Base-by-base conservation (phyloP, 2,329 filamentous ascomycete genomes). In the Lachnellula willkommii region DNA sequence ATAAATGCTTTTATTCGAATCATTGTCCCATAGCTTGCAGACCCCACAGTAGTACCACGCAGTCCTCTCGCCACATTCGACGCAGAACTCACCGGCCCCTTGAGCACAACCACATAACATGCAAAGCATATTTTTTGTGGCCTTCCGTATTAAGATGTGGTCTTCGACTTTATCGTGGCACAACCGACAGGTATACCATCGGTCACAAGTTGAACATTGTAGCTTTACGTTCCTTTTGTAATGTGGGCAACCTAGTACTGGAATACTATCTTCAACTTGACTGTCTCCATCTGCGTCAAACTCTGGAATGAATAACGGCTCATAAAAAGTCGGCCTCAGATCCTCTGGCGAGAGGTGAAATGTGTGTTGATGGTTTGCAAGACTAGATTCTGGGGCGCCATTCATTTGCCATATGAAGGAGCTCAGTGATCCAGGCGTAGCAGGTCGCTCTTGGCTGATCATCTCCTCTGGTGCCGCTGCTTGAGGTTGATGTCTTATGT, bases 21-120 rank as follows among this genome's bases (percentile, higher is more conserved):
- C 89, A 67, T 97, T 91, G 68, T 97, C 93, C 94, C 94, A 99
- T 1, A 99, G 79, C 73, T 96, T 96, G 78, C 94, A 99, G 54
- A 94, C 88, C 53, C 84, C 82, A 74, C 94, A 99, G 70, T 95
- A 99, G 71, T 97, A 97, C 67, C 88, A 88, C 12, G 93, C 91
- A 6, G 90, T 83, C 56, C 84, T 82, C 63, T 85, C 83, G 17
- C 85, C 87, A 69, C 94, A 99, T 54, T 83, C 79, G 50, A 80
- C 77, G 70, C 94, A 99, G 51, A 83, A 79, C 60, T 95, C 90
- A 32, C 83, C 84, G 3, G 89, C 92, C 55, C 82, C 82, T 66
- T 99, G 94, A 2, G 94, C 87, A 54, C 88, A 90, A 6, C 85
- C 84, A 71, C 94, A 99, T 28, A 91, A 78, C 94, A 99, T 99